Base-by-base conservation (phyloP, 495 filamentous ascomycete genomes). In the Podospora comata region DNA sequence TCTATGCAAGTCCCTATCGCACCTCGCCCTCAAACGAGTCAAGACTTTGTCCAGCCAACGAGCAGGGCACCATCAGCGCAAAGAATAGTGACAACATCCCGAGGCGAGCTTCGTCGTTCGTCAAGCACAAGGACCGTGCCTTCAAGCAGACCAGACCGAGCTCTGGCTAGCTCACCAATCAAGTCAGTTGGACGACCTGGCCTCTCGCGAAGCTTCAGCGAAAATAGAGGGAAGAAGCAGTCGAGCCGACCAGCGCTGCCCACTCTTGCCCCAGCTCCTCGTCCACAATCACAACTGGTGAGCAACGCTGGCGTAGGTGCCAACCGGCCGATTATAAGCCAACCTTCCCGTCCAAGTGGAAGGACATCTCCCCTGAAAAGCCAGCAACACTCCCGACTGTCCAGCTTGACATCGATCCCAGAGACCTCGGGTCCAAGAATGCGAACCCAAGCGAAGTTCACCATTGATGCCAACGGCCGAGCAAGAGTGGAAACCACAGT, bases 401-500 rank as follows among this genome's bases (percentile, higher is more conserved):
- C 79, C 18, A 84, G 82, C 69, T 72, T 87, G 18, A 78, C 78
- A 11, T 83, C 84, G 2, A 87, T 87, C 57, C 83, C 83, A 1
- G 85, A 87, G 71, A 71, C 76, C 13, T 67, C 71, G n/a, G 68
- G 74, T 0, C 78, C 84, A 28, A 71, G 79, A 53, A 80, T 82
- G 63, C 82, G 85, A 55, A 84, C 85, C 3, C 81, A 84, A 67
- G 86, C 92, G 4, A 87, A 86, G 44, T 87, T 94, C 65, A 88
- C 82, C 13, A 91, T 94, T 70, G 91, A 91, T 72, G 82, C 85
- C 48, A 88, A 87, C 71, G 91, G 91, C 5, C 81, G 89, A 59
- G 91, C 91, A 23, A 88, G 87, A 67, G 86, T 90, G 6, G 89
- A 92, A 74, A 90, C 89, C 67, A 86, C 87, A 39, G 71, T 89